Percentiles rank a stretch among this genome's conserved stretches.
Conservation (phyloP, 176 grass and related monocot genomes). For the Musa acuminata region DNA sequence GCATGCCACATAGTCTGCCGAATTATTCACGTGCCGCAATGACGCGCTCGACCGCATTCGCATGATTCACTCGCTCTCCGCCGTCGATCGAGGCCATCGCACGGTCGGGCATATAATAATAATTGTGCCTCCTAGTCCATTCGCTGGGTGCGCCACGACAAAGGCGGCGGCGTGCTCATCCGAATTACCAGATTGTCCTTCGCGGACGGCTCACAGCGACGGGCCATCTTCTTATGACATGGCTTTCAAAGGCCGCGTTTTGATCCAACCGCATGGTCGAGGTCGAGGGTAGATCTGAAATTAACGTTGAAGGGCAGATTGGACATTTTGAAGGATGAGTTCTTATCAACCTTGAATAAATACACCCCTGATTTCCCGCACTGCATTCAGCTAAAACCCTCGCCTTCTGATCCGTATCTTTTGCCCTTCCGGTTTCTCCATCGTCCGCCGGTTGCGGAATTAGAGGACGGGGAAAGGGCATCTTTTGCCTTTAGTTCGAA, state of each 20-base stretch:
- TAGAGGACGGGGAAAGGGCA: not conserved
- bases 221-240: not conserved
- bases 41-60: too few relatives aligned
- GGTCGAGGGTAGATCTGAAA: too few relatives aligned
- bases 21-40: not conserved
- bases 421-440: not conserved
- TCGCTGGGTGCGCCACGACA: not conserved
- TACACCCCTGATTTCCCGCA: not conserved
- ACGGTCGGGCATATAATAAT: not conserved
- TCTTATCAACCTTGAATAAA: too few relatives aligned
- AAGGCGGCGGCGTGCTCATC: not conserved
- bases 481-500: not conserved
- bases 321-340: not conserved
- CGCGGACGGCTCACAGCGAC: not conserved
- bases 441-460: not conserved
- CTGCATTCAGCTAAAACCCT: not conserved
- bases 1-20: not conserved
- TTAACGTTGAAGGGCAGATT: too few relatives aligned
- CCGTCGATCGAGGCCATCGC: not conserved
- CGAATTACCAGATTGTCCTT: too few relatives aligned
- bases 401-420: not conserved
- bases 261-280: too few relatives aligned
- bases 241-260: not conserved
- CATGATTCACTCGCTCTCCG: not conserved
- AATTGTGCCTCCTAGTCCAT: not conserved